Base-by-base conservation (phyloP, 2,329 filamentous ascomycete genomes). In the Clarireedia hainanense region DNA sequence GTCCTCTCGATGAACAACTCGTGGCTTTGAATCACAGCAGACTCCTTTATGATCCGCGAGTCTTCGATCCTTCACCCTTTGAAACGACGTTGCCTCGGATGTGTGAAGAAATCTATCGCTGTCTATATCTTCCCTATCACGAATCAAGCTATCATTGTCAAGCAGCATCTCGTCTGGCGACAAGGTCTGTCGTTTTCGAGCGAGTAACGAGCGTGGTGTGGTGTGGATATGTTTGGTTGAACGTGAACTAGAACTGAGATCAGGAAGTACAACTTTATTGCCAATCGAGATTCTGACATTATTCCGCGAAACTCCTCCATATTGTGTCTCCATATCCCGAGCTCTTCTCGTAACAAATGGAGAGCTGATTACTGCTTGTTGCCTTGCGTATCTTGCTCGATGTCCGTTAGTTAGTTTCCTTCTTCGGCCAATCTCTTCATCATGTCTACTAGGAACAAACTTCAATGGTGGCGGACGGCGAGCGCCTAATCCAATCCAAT, bases 101-200 rank as follows among this genome's bases (percentile, higher is more conserved):
- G 17, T 7, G 26, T 10, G 24, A 7, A 47, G 30, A 30, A 39
- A 26, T 3, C 14, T 55, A 26, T 46, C 52, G 36, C 49, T 42
- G 30, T 17, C 12, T 14, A 45, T 48, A 27, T 27, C 17, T 2
- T 24, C 36, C 7, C 12, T 9, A n/a, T 23, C 40, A 4, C 23
- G 23, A 9, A 47, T 14, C 10, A 36, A 14, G 23, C 55, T 55
- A 37, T 63, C 58, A 40, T 61, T 56, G 24, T 66, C 67, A 9
- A 69, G 56, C 14, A 68, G 57, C 66, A 68, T 66, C 5, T 66
- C 48, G 53, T 68, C 66, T 12, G 65, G 66, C n/a, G 62, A 63
- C 23, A 49, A 23, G 2, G 50, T 55, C 20, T 47, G 58, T 30
- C 46, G 50, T 39, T 45, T 42, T 20, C 46, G 17, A 20, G 39